Conservation (phyloP, 768 basidiomycete genomes). For the Ramaria rubella region DNA sequence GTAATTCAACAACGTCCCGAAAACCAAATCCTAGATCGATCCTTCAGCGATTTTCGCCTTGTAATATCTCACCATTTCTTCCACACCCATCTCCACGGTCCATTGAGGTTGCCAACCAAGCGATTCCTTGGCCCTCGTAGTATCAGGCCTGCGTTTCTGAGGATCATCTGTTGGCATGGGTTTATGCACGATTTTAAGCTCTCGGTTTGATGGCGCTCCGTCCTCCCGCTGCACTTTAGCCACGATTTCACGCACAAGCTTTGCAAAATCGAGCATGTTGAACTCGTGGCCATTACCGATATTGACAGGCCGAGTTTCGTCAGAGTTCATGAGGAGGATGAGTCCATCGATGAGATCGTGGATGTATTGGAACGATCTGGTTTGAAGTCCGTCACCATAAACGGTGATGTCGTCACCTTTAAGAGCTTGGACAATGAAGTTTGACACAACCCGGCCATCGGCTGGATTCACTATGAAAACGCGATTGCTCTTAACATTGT, state of each 20-base stretch:
- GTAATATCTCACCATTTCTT: constrained; percentile 94
- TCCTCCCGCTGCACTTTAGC: constrained; percentile 88
- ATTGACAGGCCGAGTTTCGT: constrained; percentile 91
- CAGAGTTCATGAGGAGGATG: constrained; percentile 91
- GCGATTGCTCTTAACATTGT: constrained; percentile 21
- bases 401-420: constrained; percentile 96
- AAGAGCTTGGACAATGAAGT: constrained; percentile 97
- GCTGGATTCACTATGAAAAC: constrained; percentile 74
- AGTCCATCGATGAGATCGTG: constrained; percentile 95
- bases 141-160: constrained; percentile 89
- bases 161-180: constrained; percentile 91
- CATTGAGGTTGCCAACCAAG: constrained; percentile 91
- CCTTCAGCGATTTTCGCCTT: constrained; percentile 86
- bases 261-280: constrained; percentile 90
- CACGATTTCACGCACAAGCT: constrained; percentile 86
- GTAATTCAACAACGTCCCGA: neutral
- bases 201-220: constrained; percentile 43
- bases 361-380: constrained; percentile 95
- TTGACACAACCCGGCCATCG: constrained; percentile 97
- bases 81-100: constrained; percentile 87
- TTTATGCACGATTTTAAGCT: constrained; percentile 66
- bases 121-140: constrained; percentile 75
- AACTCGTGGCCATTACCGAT: constrained; percentile 95
- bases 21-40: constrained; percentile 14
- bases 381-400: constrained; percentile 89